Evolutionary conservation across 164 flowering plant genomes (phyloP).

Genomic region (Tetracentron sinense): DNA sequence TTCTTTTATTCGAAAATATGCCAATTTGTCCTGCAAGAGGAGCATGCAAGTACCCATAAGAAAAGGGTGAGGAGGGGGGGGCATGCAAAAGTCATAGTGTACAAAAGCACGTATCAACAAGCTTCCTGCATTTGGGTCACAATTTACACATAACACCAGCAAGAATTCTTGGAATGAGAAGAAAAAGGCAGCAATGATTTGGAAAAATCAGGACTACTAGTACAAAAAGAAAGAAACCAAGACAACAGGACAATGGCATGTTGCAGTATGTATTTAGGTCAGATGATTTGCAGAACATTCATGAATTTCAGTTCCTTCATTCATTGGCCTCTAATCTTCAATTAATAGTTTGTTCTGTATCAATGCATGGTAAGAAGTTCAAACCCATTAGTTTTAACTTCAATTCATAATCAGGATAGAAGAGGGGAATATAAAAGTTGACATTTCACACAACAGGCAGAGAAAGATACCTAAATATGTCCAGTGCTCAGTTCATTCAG

Average conservation of each 20-base stretch:
- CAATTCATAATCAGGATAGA: too few relatives aligned
- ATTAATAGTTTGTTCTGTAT: too few relatives aligned
- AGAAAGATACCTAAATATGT: too few relatives aligned
- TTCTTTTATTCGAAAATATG: constrained; percentile 31
- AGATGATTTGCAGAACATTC: not conserved
- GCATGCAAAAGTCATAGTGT: not conserved
- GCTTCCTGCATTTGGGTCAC: not conserved
- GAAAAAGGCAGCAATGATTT: not conserved
- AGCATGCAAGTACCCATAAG: not conserved
- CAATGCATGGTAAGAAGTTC: too few relatives aligned
- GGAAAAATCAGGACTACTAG: not conserved
- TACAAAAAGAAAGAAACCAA: not conserved
- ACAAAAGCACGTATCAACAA: not conserved
- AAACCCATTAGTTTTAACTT: too few relatives aligned
- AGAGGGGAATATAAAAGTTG: too few relatives aligned
- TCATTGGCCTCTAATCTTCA: too few relatives aligned
- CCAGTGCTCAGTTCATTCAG: too few relatives aligned
- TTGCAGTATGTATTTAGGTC: not conserved
- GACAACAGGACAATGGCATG: too few relatives aligned
- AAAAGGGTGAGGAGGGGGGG: too few relatives aligned
- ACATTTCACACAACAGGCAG: too few relatives aligned
- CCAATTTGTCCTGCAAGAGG: constrained; percentile 27
- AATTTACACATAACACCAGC: not conserved
- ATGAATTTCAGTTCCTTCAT: not conserved
- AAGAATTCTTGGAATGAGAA: not conserved